Percentiles rank a stretch among this genome's conserved stretches.
Conservation (phyloP, 352 stramenopile genomes). For the Thalassiosira exigua region DNA sequence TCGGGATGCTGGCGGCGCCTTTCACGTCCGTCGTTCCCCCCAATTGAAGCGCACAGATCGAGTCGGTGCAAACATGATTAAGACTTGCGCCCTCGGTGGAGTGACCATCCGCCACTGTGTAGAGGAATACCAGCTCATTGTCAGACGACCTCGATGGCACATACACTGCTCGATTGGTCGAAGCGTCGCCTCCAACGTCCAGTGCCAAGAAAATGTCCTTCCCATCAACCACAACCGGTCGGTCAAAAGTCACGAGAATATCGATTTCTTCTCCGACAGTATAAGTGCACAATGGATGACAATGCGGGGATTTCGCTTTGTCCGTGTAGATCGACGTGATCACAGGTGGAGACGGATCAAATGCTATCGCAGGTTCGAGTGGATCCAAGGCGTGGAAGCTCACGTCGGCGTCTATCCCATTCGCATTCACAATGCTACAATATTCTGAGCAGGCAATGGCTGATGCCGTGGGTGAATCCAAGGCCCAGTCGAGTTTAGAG, state of each 20-base stretch:
- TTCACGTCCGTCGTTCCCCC: conserved; percentile 37
- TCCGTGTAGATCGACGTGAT: conserved; percentile 52
- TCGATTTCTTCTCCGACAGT: conserved; percentile 70
- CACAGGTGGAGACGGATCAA: conserved; percentile 38
- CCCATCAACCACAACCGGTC: conserved; percentile 43
- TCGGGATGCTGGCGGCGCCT: conserved; percentile 46
- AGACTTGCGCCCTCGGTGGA: conserved; percentile 48
- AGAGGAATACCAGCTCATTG: conserved; percentile 56
- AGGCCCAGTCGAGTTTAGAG: conserved; percentile 45
- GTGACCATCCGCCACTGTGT: conserved; percentile 58
- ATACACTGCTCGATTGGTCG: conserved; percentile 30
- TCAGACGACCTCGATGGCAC: conserved; percentile 41
- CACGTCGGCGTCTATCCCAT: conserved; percentile 31
- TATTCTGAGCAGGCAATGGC: conserved; percentile 32
- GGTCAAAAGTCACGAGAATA: conserved; percentile 56
- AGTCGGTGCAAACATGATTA: conserved; percentile 51
- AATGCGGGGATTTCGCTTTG: conserved; percentile 61
- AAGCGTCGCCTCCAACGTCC: conserved; percentile 38
- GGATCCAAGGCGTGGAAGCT: conserved; percentile 39
- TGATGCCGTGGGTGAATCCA: conserved; percentile 29
- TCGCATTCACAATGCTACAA: conserved; percentile 53
- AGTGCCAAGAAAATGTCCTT: conserved; percentile 41
- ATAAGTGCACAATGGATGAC: conserved; percentile 50
- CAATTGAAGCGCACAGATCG: conserved; percentile 39
- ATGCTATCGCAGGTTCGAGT: conserved; percentile 34